Base-by-base conservation (phyloP, 805 yeast species). In the Teunomyces panamensis region DNA sequence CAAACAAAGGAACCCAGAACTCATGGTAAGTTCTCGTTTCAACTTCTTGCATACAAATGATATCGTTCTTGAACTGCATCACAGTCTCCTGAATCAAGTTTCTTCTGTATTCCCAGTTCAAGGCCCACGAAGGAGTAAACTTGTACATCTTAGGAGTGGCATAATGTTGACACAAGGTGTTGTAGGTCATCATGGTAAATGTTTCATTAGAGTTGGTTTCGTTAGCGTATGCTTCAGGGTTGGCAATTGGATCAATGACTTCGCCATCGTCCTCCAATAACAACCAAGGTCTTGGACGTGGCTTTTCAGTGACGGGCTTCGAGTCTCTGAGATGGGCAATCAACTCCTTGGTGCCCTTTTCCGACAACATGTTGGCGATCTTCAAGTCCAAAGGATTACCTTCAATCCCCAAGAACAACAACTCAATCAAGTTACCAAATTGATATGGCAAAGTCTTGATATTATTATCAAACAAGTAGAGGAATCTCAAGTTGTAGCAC, bases 71-170 rank as follows among this genome's bases (percentile, higher is more conserved):
- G 54, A 73, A 78, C 9, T 75, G 73, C 39, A 83, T 59, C 11
- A 94, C 77, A 64, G 94, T 96, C 52, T 85, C 81, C 48, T 83
- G 81, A 53, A 94, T 75, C 35, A 81, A 73, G 51, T 87, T 84
- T 60, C 86, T 81, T 67, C 99, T 85, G 68, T 85, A 90, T 9
- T 87, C 87, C 98, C 98, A 92, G 45, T 83, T 81, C 52, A 94
- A 77, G 2, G 98, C 99, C 98, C 99, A 94, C 1, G 96, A 82
- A 17, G 98, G 98, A 1, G 98, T 90, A 63, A 88, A 92, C 59
- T 87, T 92, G 67, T 89, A 94, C 85, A 92, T 78, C 63, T 83
- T 86, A 16, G 94, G 79, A 3, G 97, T 89, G 2, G 98, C 97
- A 70, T 92, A 92, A 64, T 87, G 94, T 64, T 92, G 98, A 67